Base-by-base conservation (phyloP, 352 stramenopile genomes). In the Aphanomyces astaci region DNA sequence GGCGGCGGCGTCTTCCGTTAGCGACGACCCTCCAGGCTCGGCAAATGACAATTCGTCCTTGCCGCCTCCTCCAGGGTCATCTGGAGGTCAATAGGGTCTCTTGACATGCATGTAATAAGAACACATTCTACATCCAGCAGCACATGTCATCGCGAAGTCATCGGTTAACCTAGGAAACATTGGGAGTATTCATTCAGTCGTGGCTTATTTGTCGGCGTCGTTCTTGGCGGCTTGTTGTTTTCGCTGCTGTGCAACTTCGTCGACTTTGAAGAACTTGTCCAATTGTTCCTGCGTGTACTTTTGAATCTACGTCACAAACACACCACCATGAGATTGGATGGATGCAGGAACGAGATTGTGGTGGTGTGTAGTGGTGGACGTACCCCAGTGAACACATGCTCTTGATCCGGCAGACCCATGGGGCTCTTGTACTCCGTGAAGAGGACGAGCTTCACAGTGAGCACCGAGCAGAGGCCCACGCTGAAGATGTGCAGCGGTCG, bases 181-280 rank as follows among this genome's bases (percentile, higher is more conserved):
- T 24, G n/a, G 22, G 27, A 24, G 31, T n/a, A 59, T 56, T 36
- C 22, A 17, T 25, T 27, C 4, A 25, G 5, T 49, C n/a, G 17
- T 15, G 17, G 30, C 24, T 17, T 7, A 40, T 62, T 56, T 66
- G 25, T 22, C 25, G 25, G 22, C 15, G 36, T 43, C 36, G 36
- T 43, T 15, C 36, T 43, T 15, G 36, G 36, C 36, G 15, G 7
- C 51, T n/a, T 69, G 15, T 10, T 63, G 13, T 19, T 46, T 57
- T 49, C 69, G 59, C 52, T 80, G 72, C 66, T 76, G 68, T 22
- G 73, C 77, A 51, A 92, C 85, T 22, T 77, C 75, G 28, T 92
- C 79, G 33, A 95, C 87, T 43, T 86, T 85, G 66, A 95, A 95
- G 72, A 95, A 95, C 53, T 87, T 82, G 77, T 95, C 87, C 52